Conservation (phyloP, 495 filamentous ascomycete genomes). For the Hypoxylon subgilvum region DNA sequence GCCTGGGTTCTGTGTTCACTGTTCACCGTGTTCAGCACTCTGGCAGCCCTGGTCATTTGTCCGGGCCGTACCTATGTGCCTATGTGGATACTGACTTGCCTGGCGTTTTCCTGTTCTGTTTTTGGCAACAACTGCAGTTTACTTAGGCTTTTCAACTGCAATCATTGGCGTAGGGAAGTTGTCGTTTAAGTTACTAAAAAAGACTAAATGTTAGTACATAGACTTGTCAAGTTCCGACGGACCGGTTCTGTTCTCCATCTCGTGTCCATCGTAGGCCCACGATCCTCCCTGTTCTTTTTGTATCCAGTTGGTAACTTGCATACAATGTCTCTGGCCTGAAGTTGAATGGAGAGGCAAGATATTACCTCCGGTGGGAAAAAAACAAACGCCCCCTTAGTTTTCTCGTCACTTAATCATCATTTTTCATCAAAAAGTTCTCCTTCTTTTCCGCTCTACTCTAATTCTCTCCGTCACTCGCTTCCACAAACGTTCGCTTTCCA, state of each 20-base stretch:
- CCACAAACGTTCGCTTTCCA: background rate
- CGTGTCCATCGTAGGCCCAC: slow-evolving; percentile 34
- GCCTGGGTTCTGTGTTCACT: too few species aligned
- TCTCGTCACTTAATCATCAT: slow-evolving; percentile 13
- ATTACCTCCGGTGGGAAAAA: slow-evolving; percentile 10
- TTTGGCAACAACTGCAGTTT: slow-evolving; percentile 32
- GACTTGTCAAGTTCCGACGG: slow-evolving; percentile 29
- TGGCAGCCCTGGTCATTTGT: slow-evolving; percentile 27
- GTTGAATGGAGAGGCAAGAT: slow-evolving; percentile 8
- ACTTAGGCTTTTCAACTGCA: slow-evolving; percentile 14
- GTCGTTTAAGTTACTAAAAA: too few species aligned
- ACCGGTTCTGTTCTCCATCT: slow-evolving; percentile 24
- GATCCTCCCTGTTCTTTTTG: slow-evolving; percentile 27
- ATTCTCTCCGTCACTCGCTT: slow-evolving; percentile 28
- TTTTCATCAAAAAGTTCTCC: too few species aligned
- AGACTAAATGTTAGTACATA: slow-evolving; percentile 8
- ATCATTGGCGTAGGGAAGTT: background rate
- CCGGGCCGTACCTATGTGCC: slow-evolving; percentile 29
- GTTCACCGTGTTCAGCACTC: too few species aligned
- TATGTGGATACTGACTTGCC: too few species aligned
- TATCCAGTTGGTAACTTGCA: slow-evolving; percentile 32
- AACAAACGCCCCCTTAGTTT: slow-evolving; percentile 31
- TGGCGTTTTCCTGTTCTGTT: slow-evolving; percentile 14
- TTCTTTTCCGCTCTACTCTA: too few species aligned
- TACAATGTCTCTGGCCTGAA: slow-evolving; percentile 31